These are phyloP conservation scores for Priceomyces carsonii DNA, from an alignment of 805 yeast genomes.

Conservation along the genomic window DNA sequence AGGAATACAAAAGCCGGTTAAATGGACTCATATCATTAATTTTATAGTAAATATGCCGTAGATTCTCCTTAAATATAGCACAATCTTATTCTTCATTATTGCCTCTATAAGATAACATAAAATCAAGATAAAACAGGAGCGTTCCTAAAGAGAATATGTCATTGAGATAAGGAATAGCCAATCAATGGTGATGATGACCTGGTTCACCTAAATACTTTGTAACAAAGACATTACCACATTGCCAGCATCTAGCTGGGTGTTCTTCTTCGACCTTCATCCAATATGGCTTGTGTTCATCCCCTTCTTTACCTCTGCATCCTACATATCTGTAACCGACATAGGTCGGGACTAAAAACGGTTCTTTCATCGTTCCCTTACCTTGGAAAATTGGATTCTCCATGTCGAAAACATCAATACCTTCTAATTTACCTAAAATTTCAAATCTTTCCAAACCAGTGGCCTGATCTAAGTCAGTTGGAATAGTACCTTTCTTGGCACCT, in stretches of 20 bases:
- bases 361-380: slow-evolving; percentile 86
- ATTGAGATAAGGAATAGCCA: background rate
- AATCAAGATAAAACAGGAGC: no score
- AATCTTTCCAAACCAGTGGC: slow-evolving; percentile 98
- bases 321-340: slow-evolving; percentile 92
- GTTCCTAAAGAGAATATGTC: background rate
- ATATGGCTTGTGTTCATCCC: slow-evolving; percentile 86
- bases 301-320: slow-evolving; percentile 91
- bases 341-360: slow-evolving; percentile 88
- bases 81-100: no score
- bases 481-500: slow-evolving; percentile 82
- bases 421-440: slow-evolving; percentile 89
- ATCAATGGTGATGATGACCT: slow-evolving; percentile 55
- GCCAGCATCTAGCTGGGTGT: slow-evolving; percentile 95
- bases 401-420: slow-evolving; percentile 95
- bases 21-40: no score
- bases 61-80: no score
- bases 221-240: slow-evolving; percentile 94
- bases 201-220: slow-evolving; percentile 86
- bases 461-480: slow-evolving; percentile 94
- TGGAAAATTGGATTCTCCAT: slow-evolving; percentile 82
- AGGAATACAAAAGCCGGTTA: no score
- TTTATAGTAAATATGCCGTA: no score
- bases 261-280: slow-evolving; percentile 89
- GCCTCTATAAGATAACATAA: no score